Evolutionary conservation across 306 rosid species (phyloP), one percentile per base, ranked within the genome.

Genomic region (Phaseolus lunatus): DNA sequence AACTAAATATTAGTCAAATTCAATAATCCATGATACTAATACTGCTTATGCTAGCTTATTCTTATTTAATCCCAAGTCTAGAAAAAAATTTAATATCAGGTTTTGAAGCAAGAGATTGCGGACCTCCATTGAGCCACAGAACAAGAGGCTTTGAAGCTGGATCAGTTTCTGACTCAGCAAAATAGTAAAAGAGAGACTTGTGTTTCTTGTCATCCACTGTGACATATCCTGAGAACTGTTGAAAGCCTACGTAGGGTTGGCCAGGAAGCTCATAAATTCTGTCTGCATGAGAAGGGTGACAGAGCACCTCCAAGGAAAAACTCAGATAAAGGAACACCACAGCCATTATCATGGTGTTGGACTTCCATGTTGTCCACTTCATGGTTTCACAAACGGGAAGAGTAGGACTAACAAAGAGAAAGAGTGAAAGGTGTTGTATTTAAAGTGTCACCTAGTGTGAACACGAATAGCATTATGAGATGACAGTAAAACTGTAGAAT

Each of bases 51-150:
- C 31, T 45, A 47, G 5, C 18, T 68, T 5, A 47, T 69, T 70
- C 50, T 71, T 52, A 52, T 50, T 20, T 23, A 8, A 35, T 50
- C 48, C 52, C 13, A 49, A 61, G 67, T 35, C 26, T 35, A 70
- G 61, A 72, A 57, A 62, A 2, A 2, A 1, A 39, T 37, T 12
- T 45, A 39, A 61, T 49, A 19, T 18, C 13, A 37, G 59, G 52
- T 2, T 19, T 52, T 80, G 76, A 79, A 48, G 71, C 75, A 47
- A 67, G 79, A 70, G 74, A 82, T 56, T 71, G 33, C 45, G 37
- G 65, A 89, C 96, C 96, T 81, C 94, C 94, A 81, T 89, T 91
- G 53, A 91, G 88, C 94, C 96, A 91, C 57, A 91, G 90, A 81
- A 91, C 96, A 50, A 91, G 87, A 68, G 96, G 96, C 73, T 91